Conservation (phyloP, 169 alveolate species). For the Cryptosporidium meleagridis region DNA sequence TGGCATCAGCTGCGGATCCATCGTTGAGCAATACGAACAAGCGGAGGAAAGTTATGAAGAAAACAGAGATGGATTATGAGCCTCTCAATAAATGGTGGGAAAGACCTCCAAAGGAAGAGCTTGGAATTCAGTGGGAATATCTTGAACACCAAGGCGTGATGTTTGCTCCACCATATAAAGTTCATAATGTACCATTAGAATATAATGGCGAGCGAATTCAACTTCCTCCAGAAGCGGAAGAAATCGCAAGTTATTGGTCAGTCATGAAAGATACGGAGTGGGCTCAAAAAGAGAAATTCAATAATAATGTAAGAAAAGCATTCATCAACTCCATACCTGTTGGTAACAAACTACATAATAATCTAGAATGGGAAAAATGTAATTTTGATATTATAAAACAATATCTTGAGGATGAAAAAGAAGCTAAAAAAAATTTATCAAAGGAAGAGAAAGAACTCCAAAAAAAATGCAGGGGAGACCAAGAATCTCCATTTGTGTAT, state of each 20-base stretch:
- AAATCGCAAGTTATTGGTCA: constrained; percentile 97
- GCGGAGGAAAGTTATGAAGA: constrained; percentile 60
- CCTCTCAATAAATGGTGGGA: constrained; percentile 91
- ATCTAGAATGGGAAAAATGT: constrained; percentile 74
- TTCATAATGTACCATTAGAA: constrained; percentile 85
- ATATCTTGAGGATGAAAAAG: constrained; percentile 49
- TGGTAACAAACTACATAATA: constrained; percentile 81
- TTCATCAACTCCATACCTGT: constrained; percentile 83
- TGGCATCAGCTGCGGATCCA: constrained; percentile 9
- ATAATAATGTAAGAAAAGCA: constrained; percentile 90
- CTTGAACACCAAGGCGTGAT: constrained; percentile 91
- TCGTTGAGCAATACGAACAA: constrained; percentile 6
- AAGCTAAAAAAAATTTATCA: constrained; percentile 52
- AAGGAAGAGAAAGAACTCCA: constrained; percentile 51
- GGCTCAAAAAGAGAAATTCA: constrained; percentile 91
- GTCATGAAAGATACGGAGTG: constrained; percentile 92
- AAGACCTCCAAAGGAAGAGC: constrained; percentile 79
- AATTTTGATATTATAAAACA: constrained; percentile 44
- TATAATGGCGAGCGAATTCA: constrained; percentile 89
- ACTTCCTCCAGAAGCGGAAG: constrained; percentile 95
- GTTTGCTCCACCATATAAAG: constrained; percentile 90
- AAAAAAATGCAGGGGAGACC: constrained; percentile 13
- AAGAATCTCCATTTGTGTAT: constrained; percentile 75
- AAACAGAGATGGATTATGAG: constrained; percentile 78
- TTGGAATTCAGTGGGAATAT: constrained; percentile 85